Base-by-base conservation (phyloP, 2,329 filamentous ascomycete genomes). In the Fusarium sp. region DNA sequence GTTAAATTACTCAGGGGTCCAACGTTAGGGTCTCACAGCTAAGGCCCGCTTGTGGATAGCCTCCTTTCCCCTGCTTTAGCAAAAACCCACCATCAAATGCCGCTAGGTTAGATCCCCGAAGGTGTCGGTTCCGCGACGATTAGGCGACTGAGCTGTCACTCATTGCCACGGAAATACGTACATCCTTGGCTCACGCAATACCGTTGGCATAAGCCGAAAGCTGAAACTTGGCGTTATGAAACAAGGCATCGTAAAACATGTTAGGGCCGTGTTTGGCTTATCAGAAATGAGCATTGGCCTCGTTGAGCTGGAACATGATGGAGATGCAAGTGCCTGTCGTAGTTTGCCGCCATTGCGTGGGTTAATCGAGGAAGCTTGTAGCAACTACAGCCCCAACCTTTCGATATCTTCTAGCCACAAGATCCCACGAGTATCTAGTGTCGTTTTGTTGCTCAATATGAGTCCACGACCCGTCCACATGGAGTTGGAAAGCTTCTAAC, bases 31-130 rank as follows among this genome's bases (percentile, higher is more conserved):
- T 38, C 28, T 51, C 15, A 7, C 18, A 38, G 33, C 15, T 20
- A 7, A 12, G 56, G 33, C 2, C 56, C 56, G 38, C 42, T 36
- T n/a, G 56, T 51, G 56, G 56, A 51, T 51, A n/a, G 20, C 24
- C 56, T 59, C 56, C 56, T 59, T 59, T 59, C 56, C 56, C 56
- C 56, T 59, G 24, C 42, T 20, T 59, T 24, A 38, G 24, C 6
- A 51, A 13, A 31, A 26, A 59, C 22, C 33, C 56, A 38, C 42
- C 26, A 14, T 36, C 20, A n/a, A 26, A 38, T 51, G 20, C 24
- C 31, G n/a, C 24, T 59, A 55, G 11, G 24, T 55, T n/a, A 41
- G 51, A 55, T 55, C 51, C 51, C 24, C 15, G 35, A 55, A 41
- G 51, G 28, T 31, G 24, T 55, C 20, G 12, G 35, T 55, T 55